Evolutionary conservation across 257 asterid species (phyloP), one percentile per base, ranked within the genome.

Genomic region (Solanum okadae): DNA sequence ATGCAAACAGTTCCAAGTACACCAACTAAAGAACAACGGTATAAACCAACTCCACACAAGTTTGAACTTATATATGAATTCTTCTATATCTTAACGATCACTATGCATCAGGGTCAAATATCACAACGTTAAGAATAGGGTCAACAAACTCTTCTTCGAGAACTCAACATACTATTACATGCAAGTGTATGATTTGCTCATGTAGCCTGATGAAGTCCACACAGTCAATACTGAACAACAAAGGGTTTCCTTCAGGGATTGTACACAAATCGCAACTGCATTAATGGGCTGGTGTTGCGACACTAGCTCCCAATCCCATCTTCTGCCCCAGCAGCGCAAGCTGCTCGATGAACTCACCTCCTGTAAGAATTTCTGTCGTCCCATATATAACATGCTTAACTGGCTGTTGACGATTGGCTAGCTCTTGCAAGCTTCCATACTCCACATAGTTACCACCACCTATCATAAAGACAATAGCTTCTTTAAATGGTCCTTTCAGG

Each of bases 401-500:
- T 44, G 98, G 98, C 89, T 93, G 99, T 91, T 93, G 99, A 38
- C 94, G 94, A 29, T 90, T 93, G 78, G 92, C 98, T 87, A 94
- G 92, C 87, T 93, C 96, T 78, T 92, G 96, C 92, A 94, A 93
- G 93, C 99, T 94, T 89, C 95, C 96, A 83, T 95, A 93, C 93
- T 97, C 99, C 37, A 96, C 98, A 68, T 97, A 96, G 90, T 97
- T 97, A 72, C 99, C 99, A 86, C 99, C 99, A 16, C 99, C 99
- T 33, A 97, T 93, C 99, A 97, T 96, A 92, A 97, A 97, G 75
- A 96, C 98, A 8, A 97, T 94, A 84, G 98, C 99, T 90, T 96
- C 99, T 93, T 93, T 97, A 83, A 94, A 97, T 46, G 99, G 99
- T 61, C 99, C 99, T 91, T 89, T 95, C 91, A 96, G 89, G 87